Conservation (phyloP, 495 filamentous ascomycete genomes). For the Bathelium albidoporum region DNA sequence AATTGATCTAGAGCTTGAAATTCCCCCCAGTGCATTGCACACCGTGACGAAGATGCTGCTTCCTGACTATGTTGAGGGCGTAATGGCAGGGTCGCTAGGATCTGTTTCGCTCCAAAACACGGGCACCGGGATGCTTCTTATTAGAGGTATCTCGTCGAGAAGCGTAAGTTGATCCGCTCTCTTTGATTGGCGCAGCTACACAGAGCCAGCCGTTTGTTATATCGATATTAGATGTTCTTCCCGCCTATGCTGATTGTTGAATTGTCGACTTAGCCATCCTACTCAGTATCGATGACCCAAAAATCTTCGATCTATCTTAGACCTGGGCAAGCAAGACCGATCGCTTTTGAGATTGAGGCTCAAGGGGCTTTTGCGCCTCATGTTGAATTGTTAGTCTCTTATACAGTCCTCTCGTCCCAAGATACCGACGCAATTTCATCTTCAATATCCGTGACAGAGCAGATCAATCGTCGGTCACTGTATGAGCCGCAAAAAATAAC, state of each 20-base stretch:
- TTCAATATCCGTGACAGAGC: not conserved
- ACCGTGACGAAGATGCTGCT: not conserved
- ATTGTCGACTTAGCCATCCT: not conserved
- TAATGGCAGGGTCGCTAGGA: conserved; percentile 35
- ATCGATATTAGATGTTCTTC: no score
- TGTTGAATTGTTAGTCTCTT: not conserved
- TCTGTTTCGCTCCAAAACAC: conserved; percentile 41
- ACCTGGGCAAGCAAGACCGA: conserved; percentile 36
- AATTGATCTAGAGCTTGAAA: conserved; percentile 29
- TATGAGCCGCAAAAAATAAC: conserved; percentile 46
- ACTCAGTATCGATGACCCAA: conserved; percentile 1
- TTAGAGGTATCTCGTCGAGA: conserved; percentile 24
- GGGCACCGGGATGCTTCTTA: conserved; percentile 22
- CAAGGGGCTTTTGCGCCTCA: not conserved
- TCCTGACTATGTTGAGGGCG: conserved; percentile 21
- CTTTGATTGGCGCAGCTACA: conserved; percentile 11
- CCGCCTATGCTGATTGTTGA: not conserved
- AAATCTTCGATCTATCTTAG: conserved; percentile 24
- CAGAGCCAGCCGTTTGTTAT: no score
- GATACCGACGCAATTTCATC: conserved; percentile 8
- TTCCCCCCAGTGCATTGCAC: conserved; percentile 6
- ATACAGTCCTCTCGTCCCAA: not conserved
- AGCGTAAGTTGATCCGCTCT: conserved; percentile 29
- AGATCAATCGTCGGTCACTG: conserved; percentile 18
- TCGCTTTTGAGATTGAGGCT: conserved; percentile 23